Conservation (phyloP, 495 filamentous ascomycete genomes). For the Trichoderma virens region DNA sequence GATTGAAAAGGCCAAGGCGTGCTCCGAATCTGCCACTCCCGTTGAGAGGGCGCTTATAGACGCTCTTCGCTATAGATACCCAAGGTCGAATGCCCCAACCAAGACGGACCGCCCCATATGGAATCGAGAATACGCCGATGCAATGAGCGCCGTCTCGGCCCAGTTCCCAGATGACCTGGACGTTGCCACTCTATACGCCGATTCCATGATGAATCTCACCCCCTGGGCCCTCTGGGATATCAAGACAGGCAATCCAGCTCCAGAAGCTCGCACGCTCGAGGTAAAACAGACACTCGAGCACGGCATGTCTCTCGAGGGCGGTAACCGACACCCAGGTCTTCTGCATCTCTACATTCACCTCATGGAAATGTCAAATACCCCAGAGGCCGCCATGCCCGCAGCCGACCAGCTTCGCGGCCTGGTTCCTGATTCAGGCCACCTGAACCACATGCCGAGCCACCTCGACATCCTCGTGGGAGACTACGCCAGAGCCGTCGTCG, state of each 20-base stretch:
- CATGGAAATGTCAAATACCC: constrained; percentile 62
- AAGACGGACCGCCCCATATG: constrained; percentile 39
- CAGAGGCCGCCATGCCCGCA: constrained; percentile 47
- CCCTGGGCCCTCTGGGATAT: constrained; percentile 64
- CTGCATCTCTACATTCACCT: constrained; percentile 66
- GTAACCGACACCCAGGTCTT: constrained; percentile 51
- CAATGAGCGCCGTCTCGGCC: constrained; percentile 51
- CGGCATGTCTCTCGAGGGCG: constrained; percentile 34
- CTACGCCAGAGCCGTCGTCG: constrained; percentile 51
- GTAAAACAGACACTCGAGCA: constrained; percentile 47
- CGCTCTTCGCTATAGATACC: constrained; percentile 50
- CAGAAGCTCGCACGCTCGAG: constrained; percentile 49
- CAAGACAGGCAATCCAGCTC: constrained; percentile 45
- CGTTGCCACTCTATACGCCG: constrained; percentile 53
- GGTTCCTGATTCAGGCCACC: constrained; percentile 58
- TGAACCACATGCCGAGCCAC: constrained; percentile 68
- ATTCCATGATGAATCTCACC: constrained; percentile 61
- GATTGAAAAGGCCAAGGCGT: constrained; percentile 23
- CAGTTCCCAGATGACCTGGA: constrained; percentile 51
- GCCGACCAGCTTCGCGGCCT: constrained; percentile 55
- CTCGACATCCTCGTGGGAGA: constrained; percentile 61
- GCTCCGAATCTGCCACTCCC: constrained; percentile 16
- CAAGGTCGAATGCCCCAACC: constrained; percentile 26
- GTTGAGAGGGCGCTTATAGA: constrained; percentile 51
- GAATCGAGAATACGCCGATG: constrained; percentile 51